Conservation (phyloP, 345 rosid genomes). For the Arabidopsis suecica region DNA sequence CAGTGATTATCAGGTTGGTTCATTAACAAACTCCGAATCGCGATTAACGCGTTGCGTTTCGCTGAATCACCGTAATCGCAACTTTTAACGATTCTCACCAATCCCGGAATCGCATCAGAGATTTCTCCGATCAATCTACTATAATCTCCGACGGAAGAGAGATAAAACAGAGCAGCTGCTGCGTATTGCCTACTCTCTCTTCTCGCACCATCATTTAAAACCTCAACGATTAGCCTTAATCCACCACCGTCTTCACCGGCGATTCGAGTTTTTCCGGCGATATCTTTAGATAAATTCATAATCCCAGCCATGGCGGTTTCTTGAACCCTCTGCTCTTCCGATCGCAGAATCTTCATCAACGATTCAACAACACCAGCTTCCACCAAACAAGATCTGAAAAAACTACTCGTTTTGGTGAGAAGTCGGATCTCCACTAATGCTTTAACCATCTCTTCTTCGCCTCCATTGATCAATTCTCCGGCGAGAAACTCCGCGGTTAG, state of each 20-base stretch:
- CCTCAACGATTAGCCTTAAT: conserved; percentile 51
- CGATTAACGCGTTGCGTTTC: conserved; percentile 75
- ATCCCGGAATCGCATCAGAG: conserved; percentile 57
- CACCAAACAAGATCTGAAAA: conserved; percentile 69
- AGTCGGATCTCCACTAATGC: conserved; percentile 71
- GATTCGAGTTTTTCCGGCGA: conserved; percentile 54
- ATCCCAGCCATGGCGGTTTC: conserved; percentile 74
- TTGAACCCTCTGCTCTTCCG: conserved; percentile 51
- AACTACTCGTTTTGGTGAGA: conserved; percentile 69
- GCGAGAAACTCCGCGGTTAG: conserved; percentile 58
- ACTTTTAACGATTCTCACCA: conserved; percentile 57
- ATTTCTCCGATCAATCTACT: conserved; percentile 70
- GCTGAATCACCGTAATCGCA: conserved; percentile 49
- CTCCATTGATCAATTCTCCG: conserved; percentile 51
- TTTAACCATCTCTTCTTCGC: conserved; percentile 48
- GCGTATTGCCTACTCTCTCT: conserved; percentile 72
- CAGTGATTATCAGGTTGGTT: conserved; percentile 61
- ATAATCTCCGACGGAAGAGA: conserved; percentile 67
- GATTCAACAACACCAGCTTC: conserved; percentile 61
- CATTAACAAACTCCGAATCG: conserved; percentile 63
- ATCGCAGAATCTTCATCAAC: conserved; percentile 53
- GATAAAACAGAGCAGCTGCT: conserved; percentile 71
- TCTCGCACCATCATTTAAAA: conserved; percentile 55
- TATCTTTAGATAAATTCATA: conserved; percentile 73
- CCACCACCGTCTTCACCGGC: conserved; percentile 65